A percentile compares a stretch with the other conserved stretches of the same genome.
Conservation (phyloP, 2,329 filamentous ascomycete genomes). For the Fonsecaea multimorphosa region DNA sequence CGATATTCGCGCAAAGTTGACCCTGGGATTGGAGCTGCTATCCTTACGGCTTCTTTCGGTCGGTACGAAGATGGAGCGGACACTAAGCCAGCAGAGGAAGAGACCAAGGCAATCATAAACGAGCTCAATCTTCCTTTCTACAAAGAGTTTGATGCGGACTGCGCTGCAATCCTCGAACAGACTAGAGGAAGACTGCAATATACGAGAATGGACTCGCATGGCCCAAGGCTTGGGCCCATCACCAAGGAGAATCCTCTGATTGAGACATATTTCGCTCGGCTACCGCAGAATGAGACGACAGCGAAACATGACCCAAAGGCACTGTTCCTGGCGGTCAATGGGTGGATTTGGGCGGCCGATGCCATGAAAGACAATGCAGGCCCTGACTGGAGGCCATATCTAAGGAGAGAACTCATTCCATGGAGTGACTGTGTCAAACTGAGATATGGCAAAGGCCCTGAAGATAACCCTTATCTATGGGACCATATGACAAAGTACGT, state of each 20-base stretch:
- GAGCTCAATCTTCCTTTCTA: constrained; percentile 88
- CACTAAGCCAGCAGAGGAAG: constrained; percentile 55
- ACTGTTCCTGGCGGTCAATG: constrained; percentile 88
- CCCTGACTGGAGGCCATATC: constrained; percentile 84
- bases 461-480: constrained; percentile 94
- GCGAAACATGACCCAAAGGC: constrained; percentile 76
- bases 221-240: constrained; percentile 83
- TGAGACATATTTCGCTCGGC: constrained; percentile 91
- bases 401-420: constrained; percentile 94
- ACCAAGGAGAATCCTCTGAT: constrained; percentile 79
- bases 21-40: constrained; percentile 70
- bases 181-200: constrained; percentile 95
- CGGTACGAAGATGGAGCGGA: constrained; percentile 63
- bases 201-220: constrained; percentile 87
- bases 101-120: constrained; percentile 70
- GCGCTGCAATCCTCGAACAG: constrained; percentile 83
- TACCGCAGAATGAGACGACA: constrained; percentile 79
- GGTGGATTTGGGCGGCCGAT: constrained; percentile 98
- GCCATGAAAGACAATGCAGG: constrained; percentile 93
- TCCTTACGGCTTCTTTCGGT: constrained; percentile 72
- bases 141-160: constrained; percentile 86
- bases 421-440: constrained; percentile 99
- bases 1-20: constrained; percentile 76
- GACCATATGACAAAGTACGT: constrained; percentile 95
- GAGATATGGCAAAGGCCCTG: constrained; percentile 77